A percentile compares a stretch with the other conserved stretches of the same genome.
phyloP scores from a whole-genome alignment of 148 eudicot species.

The Polygonum maritimum region DNA sequence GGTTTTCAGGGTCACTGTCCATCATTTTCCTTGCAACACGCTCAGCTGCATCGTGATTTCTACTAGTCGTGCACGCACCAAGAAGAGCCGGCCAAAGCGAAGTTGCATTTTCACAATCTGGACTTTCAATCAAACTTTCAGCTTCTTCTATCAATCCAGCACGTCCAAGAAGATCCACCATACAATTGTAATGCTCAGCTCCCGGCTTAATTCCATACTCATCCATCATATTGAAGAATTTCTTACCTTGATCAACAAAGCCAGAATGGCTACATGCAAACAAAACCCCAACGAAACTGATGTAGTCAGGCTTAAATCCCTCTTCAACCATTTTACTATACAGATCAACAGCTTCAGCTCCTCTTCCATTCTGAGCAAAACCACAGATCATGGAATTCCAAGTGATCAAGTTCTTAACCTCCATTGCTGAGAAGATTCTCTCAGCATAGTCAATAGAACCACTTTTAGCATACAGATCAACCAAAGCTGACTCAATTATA shows the following conservation, averaged over 20 bases:
- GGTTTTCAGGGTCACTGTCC: slow-evolving; percentile 51
- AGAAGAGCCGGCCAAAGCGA: slow-evolving; percentile 75
- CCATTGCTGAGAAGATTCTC: slow-evolving; percentile 51
- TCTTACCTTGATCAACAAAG: slow-evolving; percentile 55
- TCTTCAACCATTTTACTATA: slow-evolving; percentile 51
- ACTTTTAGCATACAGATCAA: slow-evolving; percentile 84
- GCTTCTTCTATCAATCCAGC: slow-evolving; percentile 76
- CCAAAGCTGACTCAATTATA: slow-evolving; percentile 72
- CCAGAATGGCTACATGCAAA: slow-evolving; percentile 93
- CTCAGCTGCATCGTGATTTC: slow-evolving; percentile 55
- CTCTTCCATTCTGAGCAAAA: slow-evolving; percentile 80
- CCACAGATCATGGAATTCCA: slow-evolving; percentile 91
- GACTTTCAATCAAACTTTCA: slow-evolving; percentile 44
- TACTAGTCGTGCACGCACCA: slow-evolving; percentile 61
- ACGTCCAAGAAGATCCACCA: slow-evolving; percentile 82
- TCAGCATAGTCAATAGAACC: slow-evolving; percentile 60
- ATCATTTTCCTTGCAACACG: slow-evolving; percentile 69
- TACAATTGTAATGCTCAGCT: slow-evolving; percentile 62
- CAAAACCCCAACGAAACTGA: slow-evolving; percentile 65
- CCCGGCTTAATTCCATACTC: slow-evolving; percentile 48
- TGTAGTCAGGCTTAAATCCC: slow-evolving; percentile 52
- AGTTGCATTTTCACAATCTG: slow-evolving; percentile 33
- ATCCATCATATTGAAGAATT: slow-evolving; percentile 42
- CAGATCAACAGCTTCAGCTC: slow-evolving; percentile 42
- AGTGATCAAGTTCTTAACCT: slow-evolving; percentile 55